Evolutionary conservation across 148 eudicot species (phyloP).

Genomic region (Rhododendron henanense): DNA sequence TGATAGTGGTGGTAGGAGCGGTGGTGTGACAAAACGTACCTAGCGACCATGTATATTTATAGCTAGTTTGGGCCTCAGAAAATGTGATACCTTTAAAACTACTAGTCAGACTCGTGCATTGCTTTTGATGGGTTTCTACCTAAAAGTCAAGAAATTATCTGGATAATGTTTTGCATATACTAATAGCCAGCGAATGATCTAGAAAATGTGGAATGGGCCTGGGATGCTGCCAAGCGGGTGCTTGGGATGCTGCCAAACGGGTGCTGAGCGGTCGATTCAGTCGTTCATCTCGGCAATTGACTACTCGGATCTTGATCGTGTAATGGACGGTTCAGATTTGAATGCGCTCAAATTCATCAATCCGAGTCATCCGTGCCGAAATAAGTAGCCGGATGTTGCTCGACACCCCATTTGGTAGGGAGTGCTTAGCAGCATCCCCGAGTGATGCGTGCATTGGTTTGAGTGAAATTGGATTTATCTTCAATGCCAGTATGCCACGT

Average conservation of each 20-base stretch:
- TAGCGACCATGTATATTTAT: not conserved
- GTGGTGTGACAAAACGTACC: not conserved
- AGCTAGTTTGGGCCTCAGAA: not conserved
- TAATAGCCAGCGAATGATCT: not conserved
- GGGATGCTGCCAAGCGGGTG: too few relatives aligned
- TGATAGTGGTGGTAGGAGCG: not conserved
- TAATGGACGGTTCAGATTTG: accelerated
- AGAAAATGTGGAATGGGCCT: not conserved
- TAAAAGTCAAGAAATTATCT: conserved; percentile 4
- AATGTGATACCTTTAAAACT: not conserved
- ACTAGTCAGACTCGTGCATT: not conserved
- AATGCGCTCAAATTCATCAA: too few relatives aligned
- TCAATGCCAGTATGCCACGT: not conserved
- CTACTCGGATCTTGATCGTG: too few relatives aligned
- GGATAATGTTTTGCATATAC: not conserved
- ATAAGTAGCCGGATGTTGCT: too few relatives aligned
- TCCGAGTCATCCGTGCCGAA: too few relatives aligned
- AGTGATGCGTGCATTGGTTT: not conserved
- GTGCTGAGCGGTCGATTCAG: accelerated
- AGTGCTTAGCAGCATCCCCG: too few relatives aligned
- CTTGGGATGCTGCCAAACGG: too few relatives aligned
- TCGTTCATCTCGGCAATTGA: too few relatives aligned
- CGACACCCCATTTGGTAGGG: too few relatives aligned
- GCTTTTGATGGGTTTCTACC: not conserved
- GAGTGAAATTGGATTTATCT: not conserved